Percentiles rank a stretch among this genome's conserved stretches.
These are phyloP conservation scores for Russula virescens DNA, from an alignment of 768 basidiomycete species.

Conservation along the genomic window DNA sequence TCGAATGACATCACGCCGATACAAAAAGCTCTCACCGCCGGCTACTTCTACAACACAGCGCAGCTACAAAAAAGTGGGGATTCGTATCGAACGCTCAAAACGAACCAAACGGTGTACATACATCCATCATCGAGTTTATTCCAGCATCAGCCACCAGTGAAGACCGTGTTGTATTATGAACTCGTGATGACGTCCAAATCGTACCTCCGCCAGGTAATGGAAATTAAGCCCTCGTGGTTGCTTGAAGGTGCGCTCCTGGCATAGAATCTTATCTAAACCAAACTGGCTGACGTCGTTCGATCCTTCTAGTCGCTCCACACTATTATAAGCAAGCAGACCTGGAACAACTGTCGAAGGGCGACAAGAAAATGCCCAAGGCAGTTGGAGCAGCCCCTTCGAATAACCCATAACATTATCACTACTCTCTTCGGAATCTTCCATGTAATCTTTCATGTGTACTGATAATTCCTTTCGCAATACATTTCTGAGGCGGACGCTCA, in stretches of 20 bases:
- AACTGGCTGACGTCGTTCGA: constrained; percentile 9
- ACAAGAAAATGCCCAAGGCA: constrained; percentile 95
- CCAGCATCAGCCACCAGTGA: constrained; percentile 91
- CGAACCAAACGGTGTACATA: constrained; percentile 92
- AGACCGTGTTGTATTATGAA: constrained; percentile 90
- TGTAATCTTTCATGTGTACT: constrained; percentile 8
- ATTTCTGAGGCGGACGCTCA: background rate
- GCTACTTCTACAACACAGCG: constrained; percentile 95
- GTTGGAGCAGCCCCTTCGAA: constrained; percentile 32
- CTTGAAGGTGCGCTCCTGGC: constrained; percentile 63
- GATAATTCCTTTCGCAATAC: background rate
- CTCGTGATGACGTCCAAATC: constrained; percentile 97
- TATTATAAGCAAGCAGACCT: constrained; percentile 87
- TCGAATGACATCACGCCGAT: constrained; percentile 87
- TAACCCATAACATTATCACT: constrained; percentile 9
- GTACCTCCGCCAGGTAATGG: constrained; percentile 97
- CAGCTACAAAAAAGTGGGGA: constrained; percentile 94
- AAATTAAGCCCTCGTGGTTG: constrained; percentile 93
- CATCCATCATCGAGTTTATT: constrained; percentile 95
- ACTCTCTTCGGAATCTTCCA: background rate
- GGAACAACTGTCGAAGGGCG: constrained; percentile 71
- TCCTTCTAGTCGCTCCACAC: constrained; percentile 77
- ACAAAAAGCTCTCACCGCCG: constrained; percentile 92
- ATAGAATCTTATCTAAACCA: constrained; percentile 2
- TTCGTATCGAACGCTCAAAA: constrained; percentile 94